Evolutionary conservation across 2,329 filamentous ascomycete species (phyloP).

Genomic region (Penicillium thymicola): DNA sequence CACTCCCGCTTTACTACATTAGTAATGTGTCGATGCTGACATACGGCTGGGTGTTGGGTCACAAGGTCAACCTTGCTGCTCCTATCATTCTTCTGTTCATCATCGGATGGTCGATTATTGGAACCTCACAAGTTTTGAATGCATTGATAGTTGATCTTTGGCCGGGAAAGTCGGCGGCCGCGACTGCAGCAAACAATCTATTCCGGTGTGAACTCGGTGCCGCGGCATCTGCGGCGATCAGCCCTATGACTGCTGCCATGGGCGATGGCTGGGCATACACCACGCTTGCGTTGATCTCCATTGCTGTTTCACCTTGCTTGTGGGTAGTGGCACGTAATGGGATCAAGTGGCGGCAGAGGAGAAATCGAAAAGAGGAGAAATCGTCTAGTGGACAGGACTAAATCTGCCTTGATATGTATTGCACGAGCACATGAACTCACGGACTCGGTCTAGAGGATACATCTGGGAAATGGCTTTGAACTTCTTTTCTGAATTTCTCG

Average conservation of each 20-base stretch:
- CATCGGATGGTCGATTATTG: slow-evolving; percentile 35
- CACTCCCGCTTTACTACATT: slow-evolving; percentile 32
- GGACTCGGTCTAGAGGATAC: not conserved
- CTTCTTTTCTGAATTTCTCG: not conserved
- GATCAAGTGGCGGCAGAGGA: slow-evolving; percentile 28
- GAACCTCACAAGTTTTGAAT: slow-evolving; percentile 39
- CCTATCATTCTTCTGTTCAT: slow-evolving; percentile 35
- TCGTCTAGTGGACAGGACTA: not conserved
- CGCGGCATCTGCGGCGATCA: slow-evolving; percentile 37
- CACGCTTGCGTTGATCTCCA: slow-evolving; percentile 32
- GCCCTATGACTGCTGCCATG: slow-evolving; percentile 39
- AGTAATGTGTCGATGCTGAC: slow-evolving; percentile 26
- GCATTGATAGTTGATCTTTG: slow-evolving; percentile 47
- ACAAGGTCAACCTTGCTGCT: slow-evolving; percentile 30
- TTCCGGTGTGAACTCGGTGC: slow-evolving; percentile 42
- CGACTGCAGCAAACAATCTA: slow-evolving; percentile 43
- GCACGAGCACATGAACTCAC: not conserved
- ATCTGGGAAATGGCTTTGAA: not conserved
- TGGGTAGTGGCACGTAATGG: slow-evolving; percentile 28
- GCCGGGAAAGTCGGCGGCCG: slow-evolving; percentile 35
- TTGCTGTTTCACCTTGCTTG: slow-evolving; percentile 21
- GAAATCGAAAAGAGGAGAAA: slow-evolving; percentile 10
- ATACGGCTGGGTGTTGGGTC: slow-evolving; percentile 38
- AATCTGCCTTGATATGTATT: not conserved
- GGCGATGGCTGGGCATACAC: slow-evolving; percentile 45